phyloP scores from a whole-genome alignment of 1,139 yeast genomes.

The Blastobotrys serpentis region DNA sequence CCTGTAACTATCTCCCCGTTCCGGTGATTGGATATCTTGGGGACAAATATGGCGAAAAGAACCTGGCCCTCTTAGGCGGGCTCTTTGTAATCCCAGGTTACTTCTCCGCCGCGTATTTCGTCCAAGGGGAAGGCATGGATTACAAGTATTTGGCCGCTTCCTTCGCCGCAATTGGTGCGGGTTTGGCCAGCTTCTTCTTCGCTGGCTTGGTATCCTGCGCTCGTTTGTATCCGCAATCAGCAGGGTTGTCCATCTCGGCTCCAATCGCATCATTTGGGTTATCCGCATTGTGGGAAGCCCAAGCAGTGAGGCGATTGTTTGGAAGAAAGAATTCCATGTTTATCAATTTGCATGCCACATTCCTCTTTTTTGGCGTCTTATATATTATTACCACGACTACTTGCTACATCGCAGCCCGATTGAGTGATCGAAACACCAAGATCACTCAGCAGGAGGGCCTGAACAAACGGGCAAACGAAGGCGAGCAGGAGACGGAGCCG shows the following conservation, averaged over 20 bases:
- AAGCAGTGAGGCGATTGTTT: conserved; percentile 42
- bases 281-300: conserved; percentile 59
- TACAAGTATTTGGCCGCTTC: conserved; percentile 30
- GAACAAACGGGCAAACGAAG: conserved; percentile 19
- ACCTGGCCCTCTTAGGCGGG: conserved; percentile 63
- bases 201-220: conserved; percentile 82
- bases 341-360: conserved; percentile 49
- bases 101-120: conserved; percentile 45
- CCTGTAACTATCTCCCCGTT: conserved; percentile 83
- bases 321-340: conserved; percentile 26
- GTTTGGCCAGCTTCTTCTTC: conserved; percentile 79
- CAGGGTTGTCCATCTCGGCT: conserved; percentile 78
- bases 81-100: conserved; percentile 74
- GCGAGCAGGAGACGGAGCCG: conserved; percentile 18
- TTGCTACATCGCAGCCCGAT: conserved; percentile 31
- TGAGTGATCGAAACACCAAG: conserved; percentile 18
- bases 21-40: conserved; percentile 83
- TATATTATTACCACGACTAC: conserved; percentile 31
- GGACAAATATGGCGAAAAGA: conserved; percentile 80
- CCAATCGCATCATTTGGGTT: conserved; percentile 89
- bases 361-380: conserved; percentile 55
- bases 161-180: conserved; percentile 66
- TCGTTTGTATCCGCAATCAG: conserved; percentile 67
- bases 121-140: conserved; percentile 19
- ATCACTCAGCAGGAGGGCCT: conserved; percentile 20